Evolutionary conservation across 331 rosid genomes (phyloP).

Genomic region (Phaseolus coccineus): DNA sequence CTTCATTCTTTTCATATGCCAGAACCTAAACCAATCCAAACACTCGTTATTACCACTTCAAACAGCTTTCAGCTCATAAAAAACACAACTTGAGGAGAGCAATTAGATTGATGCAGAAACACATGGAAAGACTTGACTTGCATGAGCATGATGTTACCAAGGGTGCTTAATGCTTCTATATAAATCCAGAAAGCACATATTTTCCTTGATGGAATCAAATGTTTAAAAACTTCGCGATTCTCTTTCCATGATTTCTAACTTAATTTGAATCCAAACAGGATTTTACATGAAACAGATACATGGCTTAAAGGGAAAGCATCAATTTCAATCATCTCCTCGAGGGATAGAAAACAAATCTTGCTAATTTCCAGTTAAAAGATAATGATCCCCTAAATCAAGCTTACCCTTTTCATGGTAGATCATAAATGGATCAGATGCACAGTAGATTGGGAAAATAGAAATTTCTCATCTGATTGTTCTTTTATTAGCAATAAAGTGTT

Average conservation of each 20-base stretch:
- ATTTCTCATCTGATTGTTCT: not conserved
- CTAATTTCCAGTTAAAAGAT: not conserved
- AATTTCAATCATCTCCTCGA: not conserved
- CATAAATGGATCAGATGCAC: not conserved
- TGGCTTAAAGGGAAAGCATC: conserved; percentile 14
- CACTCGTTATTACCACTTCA: conserved; percentile 4
- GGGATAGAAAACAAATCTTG: conserved; percentile 25
- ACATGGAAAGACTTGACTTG: conserved; percentile 22
- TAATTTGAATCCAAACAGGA: conserved; percentile 3
- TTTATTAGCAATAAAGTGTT: conserved; percentile 9
- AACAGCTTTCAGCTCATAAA: conserved; percentile 14
- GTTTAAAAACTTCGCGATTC: conserved; percentile 11
- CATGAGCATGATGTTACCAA: not conserved
- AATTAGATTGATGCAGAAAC: conserved; percentile 4
- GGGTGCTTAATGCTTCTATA: conserved; percentile 32
- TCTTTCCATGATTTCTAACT: conserved; percentile 16
- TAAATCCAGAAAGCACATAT: conserved; percentile 10
- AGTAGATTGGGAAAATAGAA: not conserved
- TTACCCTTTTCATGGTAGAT: conserved; percentile 8
- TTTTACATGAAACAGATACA: conserved; percentile 12
- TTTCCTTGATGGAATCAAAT: conserved; percentile 18
- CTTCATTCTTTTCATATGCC: conserved; percentile 78
- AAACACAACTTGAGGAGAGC: conserved; percentile 19
- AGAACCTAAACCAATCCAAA: conserved; percentile 62
- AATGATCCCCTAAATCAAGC: not conserved